Conservation (phyloP, 1,284 basidiomycete species). For the Ceraceosorus bombacis region DNA sequence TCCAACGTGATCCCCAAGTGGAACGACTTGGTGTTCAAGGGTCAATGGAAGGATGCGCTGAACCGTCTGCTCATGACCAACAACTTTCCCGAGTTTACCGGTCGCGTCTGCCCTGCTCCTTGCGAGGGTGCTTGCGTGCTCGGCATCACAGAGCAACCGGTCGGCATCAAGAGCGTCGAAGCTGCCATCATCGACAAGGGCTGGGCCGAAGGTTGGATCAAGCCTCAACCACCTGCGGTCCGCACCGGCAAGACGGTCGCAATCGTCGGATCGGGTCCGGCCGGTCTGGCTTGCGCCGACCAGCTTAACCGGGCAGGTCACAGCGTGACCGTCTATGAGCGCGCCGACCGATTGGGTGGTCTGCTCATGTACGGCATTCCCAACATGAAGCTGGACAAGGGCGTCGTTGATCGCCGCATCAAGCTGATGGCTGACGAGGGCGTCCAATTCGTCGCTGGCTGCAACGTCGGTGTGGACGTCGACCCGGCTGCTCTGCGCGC, state of each 20-base stretch:
- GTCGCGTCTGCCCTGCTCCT: slow-evolving; percentile 46
- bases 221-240: slow-evolving; percentile 33
- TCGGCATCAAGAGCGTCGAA: slow-evolving; percentile 46
- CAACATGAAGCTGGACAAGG: slow-evolving; percentile 48
- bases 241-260: slow-evolving; percentile 47
- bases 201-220: slow-evolving; percentile 43
- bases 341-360: slow-evolving; percentile 42
- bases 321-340: slow-evolving; percentile 46
- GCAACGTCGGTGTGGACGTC: slow-evolving; percentile 37
- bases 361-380: slow-evolving; percentile 46
- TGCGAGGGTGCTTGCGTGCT: slow-evolving; percentile 45
- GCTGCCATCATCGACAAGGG: slow-evolving; percentile 46
- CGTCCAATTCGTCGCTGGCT: slow-evolving; percentile 34
- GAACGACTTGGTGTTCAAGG: slow-evolving; percentile 48
- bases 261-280: slow-evolving; percentile 43
- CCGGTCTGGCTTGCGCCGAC: slow-evolving; percentile 40
- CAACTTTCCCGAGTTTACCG: slow-evolving; percentile 47
- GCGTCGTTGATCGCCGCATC: slow-evolving; percentile 38
- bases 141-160: slow-evolving; percentile 43
- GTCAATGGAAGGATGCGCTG: slow-evolving; percentile 44
- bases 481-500: slow-evolving; percentile 34
- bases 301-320: slow-evolving; percentile 46
- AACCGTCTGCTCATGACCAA: slow-evolving; percentile 44
- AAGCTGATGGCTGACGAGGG: slow-evolving; percentile 45
- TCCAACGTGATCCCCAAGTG: slow-evolving; percentile 46